Conservation (phyloP, 768 basidiomycete genomes). For the Solioccasus polychromus region DNA sequence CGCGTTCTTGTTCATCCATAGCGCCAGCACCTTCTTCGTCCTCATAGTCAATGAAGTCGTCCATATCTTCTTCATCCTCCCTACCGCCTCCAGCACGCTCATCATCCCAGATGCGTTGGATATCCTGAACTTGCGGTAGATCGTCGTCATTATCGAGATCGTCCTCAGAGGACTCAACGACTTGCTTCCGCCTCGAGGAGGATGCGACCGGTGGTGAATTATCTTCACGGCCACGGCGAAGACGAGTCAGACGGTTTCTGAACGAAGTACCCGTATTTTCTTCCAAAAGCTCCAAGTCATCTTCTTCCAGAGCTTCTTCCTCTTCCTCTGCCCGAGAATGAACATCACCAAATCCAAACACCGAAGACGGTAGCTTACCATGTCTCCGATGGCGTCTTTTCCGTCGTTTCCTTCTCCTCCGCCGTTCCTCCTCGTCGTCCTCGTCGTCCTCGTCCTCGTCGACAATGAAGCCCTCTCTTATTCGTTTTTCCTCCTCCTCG, state of each 20-base stretch:
- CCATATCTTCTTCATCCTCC: constrained; percentile 64
- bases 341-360: constrained; percentile 8
- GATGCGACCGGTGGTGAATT: constrained; percentile 65
- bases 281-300: constrained; percentile 77
- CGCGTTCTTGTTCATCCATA: constrained; percentile 74
- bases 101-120: constrained; percentile 79
- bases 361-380: constrained; percentile 34
- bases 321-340: constrained; percentile 39
- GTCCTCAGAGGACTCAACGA: constrained; percentile 75
- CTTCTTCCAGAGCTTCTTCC: constrained; percentile 77
- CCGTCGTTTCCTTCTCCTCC: constrained; percentile 60
- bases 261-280: constrained; percentile 85
- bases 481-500: constrained; percentile 76
- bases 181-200: constrained; percentile 54
- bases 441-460: constrained; percentile 89
- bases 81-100: constrained; percentile 46
- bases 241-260: constrained; percentile 69
- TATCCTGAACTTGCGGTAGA: constrained; percentile 53
- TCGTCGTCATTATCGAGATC: constrained; percentile 59
- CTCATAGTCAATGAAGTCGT: constrained; percentile 75
- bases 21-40: constrained; percentile 79
- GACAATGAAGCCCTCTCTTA: constrained; percentile 90
- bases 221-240: constrained; percentile 72
- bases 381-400: constrained; percentile 60
- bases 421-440: constrained; percentile 55